Base-by-base conservation (phyloP, 441 rosid species). In the Erodium texanum region DNA sequence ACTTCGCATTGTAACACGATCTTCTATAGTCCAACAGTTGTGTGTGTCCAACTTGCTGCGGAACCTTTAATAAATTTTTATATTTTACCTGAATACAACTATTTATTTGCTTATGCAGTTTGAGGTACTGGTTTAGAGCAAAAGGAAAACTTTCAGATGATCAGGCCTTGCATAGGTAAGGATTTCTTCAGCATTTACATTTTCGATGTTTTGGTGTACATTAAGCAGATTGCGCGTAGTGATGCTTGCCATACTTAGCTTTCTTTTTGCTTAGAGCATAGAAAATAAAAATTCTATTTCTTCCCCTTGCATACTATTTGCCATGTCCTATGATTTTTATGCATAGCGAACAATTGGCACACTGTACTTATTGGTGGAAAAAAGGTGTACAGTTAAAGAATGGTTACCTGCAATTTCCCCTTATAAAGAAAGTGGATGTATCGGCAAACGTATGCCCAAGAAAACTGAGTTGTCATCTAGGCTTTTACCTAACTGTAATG, bases 61-160 rank as follows among this genome's bases (percentile, higher is more conserved):
- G 27, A 24, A 34, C 29, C 29, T 27, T 27, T 4, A 27, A 27
- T 27, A 27, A 27, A 27, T 27, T 27, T 27, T 27, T 27, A 27
- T 27, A 27, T 36, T n/a, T 67, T 64, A 41, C 36, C 66, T 70
- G 71, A 69, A 54, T 76, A 50, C 38, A 66, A 56, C 66, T 50
- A 24, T 70, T 65, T 71, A n/a, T n/a, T 70, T 74, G 52, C 50
- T 77, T 5, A 6, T 72, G 70, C 90, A 92, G 98, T 58, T 75
- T 92, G 83, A 94, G 73, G 82, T 88, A 79, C 75, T 94, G 99
- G 99, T 83, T 92, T 81, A 89, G 89, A 83, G 89, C 99, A 72
- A 87, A 76, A 80, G 99, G 98, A 76, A 88, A 85, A 73, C 97
- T 94, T 65, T 89, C 98, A 41, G 97, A 94, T 75, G 99, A 92